Evolutionary conservation across 2,329 filamentous ascomycete genomes (phyloP), one percentile per base, ranked within the genome.

Genomic region (Venturia asperata): DNA sequence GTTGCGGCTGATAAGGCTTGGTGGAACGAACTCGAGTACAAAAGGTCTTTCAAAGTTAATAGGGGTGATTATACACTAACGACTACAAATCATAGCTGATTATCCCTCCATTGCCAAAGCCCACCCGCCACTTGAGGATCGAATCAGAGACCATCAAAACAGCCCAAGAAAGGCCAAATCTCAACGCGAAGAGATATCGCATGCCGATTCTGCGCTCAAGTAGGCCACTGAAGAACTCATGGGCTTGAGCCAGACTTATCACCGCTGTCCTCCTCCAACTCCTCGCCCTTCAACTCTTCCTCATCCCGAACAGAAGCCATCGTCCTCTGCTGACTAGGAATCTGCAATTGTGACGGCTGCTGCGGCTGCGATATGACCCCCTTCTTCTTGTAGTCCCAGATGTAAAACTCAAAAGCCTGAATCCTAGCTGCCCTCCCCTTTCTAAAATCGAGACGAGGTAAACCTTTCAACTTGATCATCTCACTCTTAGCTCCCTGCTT

Each of bases 341-440:
- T 27, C 13, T 58, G 52, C 52, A 58, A 27, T 15, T 27, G 21
- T n/a, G n/a, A n/a, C n/a, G 19, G n/a, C n/a, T n/a, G n/a, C 21
- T 49, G 45, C 21, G 21, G 17, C 17, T 45, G 42, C 17, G 42
- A 6, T 7, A 11, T 24, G 6, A 3, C 24, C 7, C 24, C n/a
- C 21, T 52, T 52, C 47, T 52, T 52, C 47, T 52, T 52, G n/a
- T 21, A 52, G 4, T 21, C 47, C 47, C 47, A 52, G 10, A 52
- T 58, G 19, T 58, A 58, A 58, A 58, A 58, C 17, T 34, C 52
- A 58, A 58, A 58, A 10, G 60, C 37, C 39, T 45, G 24, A n/a
- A 61, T 27, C 34, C 60, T 61, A 15, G 24, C 24, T 39, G 27
- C 30, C 7, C 52, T 58, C 15, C 52, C 52, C 30, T 13, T 9